These are phyloP conservation scores for Trametes coccinea DNA, from an alignment of 768 basidiomycete species.

Conservation along the genomic window DNA sequence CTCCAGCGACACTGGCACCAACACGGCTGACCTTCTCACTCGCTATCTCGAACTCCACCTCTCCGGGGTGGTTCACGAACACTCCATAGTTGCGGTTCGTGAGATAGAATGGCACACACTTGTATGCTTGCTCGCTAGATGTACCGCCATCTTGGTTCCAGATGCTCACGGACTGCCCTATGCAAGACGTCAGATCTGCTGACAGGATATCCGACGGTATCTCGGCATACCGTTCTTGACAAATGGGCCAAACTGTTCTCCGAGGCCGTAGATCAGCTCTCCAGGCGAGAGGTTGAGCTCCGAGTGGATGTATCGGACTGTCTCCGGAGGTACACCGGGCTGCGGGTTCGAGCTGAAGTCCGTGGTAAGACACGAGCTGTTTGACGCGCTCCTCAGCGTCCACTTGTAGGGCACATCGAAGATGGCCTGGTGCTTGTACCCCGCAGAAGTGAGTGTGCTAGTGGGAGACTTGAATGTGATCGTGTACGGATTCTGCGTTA, in stretches of 20 bases:
- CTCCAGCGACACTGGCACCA: conserved; percentile 63
- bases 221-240: conserved; percentile 67
- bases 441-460: conserved; percentile 48
- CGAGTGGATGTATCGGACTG: conserved; percentile 51
- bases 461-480: conserved; percentile 58
- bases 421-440: conserved; percentile 55
- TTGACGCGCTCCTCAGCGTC: conserved; percentile 51
- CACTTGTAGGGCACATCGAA: conserved; percentile 58
- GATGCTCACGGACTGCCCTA: conserved; percentile 57
- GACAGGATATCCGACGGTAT: background rate
- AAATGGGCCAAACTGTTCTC: conserved; percentile 74
- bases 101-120: conserved; percentile 69
- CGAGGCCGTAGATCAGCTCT: conserved; percentile 72
- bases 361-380: conserved; percentile 56
- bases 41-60: conserved; percentile 73
- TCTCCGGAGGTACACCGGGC: conserved; percentile 42
- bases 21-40: conserved; percentile 66
- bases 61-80: conserved; percentile 75
- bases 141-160: conserved; percentile 83
- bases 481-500: conserved; percentile 60
- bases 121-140: conserved; percentile 66
- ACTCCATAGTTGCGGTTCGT: conserved; percentile 73
- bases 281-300: conserved; percentile 69
- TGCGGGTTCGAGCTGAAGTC: conserved; percentile 60
- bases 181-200: background rate